Conservation (phyloP, 768 basidiomycete species). For the Lentinula sp. region DNA sequence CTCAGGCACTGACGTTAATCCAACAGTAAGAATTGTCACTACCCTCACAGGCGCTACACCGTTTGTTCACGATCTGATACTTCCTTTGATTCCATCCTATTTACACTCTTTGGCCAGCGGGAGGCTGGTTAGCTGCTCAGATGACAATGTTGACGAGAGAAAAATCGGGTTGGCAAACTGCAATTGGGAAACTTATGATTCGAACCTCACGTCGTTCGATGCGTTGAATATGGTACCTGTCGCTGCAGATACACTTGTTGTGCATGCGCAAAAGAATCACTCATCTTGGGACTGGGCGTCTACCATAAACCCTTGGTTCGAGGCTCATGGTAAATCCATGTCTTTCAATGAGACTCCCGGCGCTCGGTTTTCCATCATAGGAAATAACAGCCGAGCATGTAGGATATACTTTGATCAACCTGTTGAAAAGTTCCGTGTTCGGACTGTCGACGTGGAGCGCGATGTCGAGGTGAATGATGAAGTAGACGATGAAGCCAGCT, state of each 20-base stretch:
- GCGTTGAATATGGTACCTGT: neutral
- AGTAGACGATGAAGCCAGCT: conserved; percentile 13
- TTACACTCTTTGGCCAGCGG: conserved; percentile 8
- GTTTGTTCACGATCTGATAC: conserved; percentile 36
- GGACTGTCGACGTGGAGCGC: neutral
- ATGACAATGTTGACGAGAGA: neutral
- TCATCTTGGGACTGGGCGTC: neutral
- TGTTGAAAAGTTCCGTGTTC: conserved; percentile 35
- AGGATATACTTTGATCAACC: conserved; percentile 50
- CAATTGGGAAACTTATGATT: conserved; percentile 28
- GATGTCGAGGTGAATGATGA: neutral
- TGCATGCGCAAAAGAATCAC: neutral
- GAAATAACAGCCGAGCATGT: conserved; percentile 60
- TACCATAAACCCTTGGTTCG: neutral
- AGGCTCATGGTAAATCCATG: neutral
- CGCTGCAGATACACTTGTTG: neutral
- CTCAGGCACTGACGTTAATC: conserved; percentile 3
- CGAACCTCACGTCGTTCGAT: conserved; percentile 17
- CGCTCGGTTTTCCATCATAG: conserved; percentile 45
- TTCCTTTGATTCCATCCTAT: conserved; percentile 47
- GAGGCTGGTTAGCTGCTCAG: neutral
- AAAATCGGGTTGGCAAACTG: conserved; percentile 40
- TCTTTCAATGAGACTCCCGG: conserved; percentile 16
- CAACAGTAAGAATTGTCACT: conserved; percentile 26
- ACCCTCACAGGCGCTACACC: conserved; percentile 36